Evolutionary conservation across 169 alveolate genomes (phyloP), one percentile per base, ranked within the genome.

Genomic region (Eimeria necatrix): DNA sequence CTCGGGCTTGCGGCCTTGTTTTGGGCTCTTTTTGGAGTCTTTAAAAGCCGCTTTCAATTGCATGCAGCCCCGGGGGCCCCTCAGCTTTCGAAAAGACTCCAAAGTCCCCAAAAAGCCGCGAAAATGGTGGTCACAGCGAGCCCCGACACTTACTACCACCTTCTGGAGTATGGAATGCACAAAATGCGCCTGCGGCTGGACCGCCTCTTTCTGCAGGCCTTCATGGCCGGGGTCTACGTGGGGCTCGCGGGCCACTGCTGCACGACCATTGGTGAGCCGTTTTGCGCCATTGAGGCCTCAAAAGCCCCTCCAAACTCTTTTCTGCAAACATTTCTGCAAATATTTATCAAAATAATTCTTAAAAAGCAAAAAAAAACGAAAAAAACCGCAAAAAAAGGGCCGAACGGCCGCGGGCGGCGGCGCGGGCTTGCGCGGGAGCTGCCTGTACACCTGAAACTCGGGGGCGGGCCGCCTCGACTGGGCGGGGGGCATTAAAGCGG

Each of bases 161-260:
- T 88, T 3, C 71, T 70, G 12, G 94, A 88, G 3, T 68, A 68
- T 70, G 94, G 94, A 10, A 48, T 88, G 14, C 64, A 70, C 56
- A 88, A 88, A 49, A 88, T 73, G 48, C 73, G 73, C n/a, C 94
- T 88, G 53, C 64, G 94, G 20, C 26, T 51, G 41, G 94, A 88
- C 73, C 94, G 86, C 71, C 86, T 88, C 9, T 18, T 88, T 49
- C 94, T 88, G 26, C 94, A 88, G 73, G 84, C 86, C 59, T n/a
- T 88, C 94, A 88, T 88, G 94, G 94, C 94, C 2, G 94, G 94
- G 26, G 56, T 88, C 5, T 88, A 88, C 56, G 86, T 88, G 46
- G 94, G 94, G 51, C 32, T 88, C 74, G 94, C 86, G 24, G 94
- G 94, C 8, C 94, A 88, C 52, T 78, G 70, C n/a, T 86, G 93